Conservation (phyloP, 805 yeast genomes). For the Clavispora fructus region DNA sequence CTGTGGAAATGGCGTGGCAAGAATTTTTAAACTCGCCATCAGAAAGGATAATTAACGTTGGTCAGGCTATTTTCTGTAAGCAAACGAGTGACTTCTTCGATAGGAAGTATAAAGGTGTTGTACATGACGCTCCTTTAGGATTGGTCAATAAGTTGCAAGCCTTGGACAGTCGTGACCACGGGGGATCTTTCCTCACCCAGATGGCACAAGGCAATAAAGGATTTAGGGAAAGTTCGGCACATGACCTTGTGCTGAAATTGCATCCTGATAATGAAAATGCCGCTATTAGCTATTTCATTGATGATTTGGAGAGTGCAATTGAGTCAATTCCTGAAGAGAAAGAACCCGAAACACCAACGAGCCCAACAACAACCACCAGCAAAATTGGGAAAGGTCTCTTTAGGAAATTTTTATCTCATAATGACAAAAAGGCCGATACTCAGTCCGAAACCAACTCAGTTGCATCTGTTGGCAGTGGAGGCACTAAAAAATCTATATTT, state of each 20-base stretch:
- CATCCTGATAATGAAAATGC: slow-evolving; percentile 6
- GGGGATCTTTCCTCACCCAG: slow-evolving; percentile 29
- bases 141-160: slow-evolving; percentile 21
- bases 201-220: slow-evolving; percentile 29
- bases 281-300: slow-evolving; percentile 9
- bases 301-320: not conserved
- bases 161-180: slow-evolving; percentile 11
- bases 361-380: not conserved
- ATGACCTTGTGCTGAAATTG: not conserved
- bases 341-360: slow-evolving; percentile 1
- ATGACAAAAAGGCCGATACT: slow-evolving; percentile 11
- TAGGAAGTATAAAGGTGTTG: slow-evolving; percentile 49
- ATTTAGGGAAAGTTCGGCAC: slow-evolving; percentile 5
- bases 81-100: slow-evolving; percentile 48
- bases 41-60: slow-evolving; percentile 45
- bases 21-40: slow-evolving; percentile 47
- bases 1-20: slow-evolving; percentile 57
- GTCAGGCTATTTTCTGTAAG: slow-evolving; percentile 29
- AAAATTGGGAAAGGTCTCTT: slow-evolving; percentile 15
- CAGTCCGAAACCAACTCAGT: slow-evolving; percentile 1
- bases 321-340: slow-evolving; percentile 6
- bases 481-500: not conserved
- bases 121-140: slow-evolving; percentile 58
- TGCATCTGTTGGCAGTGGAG: not conserved
- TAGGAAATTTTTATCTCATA: slow-evolving; percentile 18